A percentile compares a stretch with the other conserved stretches of the same genome.
phyloP scores from a whole-genome alignment of 208 protist genomes.

The Leishmania martiniquensis region DNA sequence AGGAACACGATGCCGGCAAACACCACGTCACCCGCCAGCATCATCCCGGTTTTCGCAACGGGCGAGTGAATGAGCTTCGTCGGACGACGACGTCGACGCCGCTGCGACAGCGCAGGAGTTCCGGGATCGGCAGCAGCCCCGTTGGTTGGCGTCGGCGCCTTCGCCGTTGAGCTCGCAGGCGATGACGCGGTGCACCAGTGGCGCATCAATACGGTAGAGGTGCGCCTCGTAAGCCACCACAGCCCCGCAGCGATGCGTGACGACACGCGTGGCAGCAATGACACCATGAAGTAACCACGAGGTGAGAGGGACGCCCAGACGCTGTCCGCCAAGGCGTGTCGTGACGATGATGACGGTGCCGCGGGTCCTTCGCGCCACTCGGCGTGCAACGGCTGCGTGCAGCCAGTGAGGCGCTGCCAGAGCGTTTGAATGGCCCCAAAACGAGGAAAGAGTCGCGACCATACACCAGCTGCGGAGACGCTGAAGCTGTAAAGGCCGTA shows the following conservation, averaged over 20 bases:
- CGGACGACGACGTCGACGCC: not conserved
- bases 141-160: not conserved
- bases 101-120: not conserved
- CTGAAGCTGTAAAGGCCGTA: constrained; percentile 39
- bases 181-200: constrained; percentile 14
- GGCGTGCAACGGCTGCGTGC: constrained; percentile 10
- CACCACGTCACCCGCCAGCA: constrained; percentile 15
- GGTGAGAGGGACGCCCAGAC: constrained; percentile 37
- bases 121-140: not conserved
- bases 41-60: not conserved
- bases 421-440: constrained; percentile 19
- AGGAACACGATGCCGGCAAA: constrained; percentile 16
- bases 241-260: constrained; percentile 4
- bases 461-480: constrained; percentile 28
- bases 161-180: not conserved
- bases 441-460: constrained; percentile 19
- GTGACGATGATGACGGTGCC: not conserved
- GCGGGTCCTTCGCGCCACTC: constrained; percentile 26
- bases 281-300: constrained; percentile 27
- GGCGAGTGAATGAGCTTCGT: constrained; percentile 4
- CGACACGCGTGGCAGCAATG: constrained; percentile 27
- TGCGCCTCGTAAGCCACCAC: not conserved
- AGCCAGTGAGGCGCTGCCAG: constrained; percentile 11
- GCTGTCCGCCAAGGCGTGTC: constrained; percentile 23
- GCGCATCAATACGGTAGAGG: constrained; percentile 7